Evolutionary conservation across 1,139 yeast species (phyloP).

Genomic region (Protomyces inouyei): DNA sequence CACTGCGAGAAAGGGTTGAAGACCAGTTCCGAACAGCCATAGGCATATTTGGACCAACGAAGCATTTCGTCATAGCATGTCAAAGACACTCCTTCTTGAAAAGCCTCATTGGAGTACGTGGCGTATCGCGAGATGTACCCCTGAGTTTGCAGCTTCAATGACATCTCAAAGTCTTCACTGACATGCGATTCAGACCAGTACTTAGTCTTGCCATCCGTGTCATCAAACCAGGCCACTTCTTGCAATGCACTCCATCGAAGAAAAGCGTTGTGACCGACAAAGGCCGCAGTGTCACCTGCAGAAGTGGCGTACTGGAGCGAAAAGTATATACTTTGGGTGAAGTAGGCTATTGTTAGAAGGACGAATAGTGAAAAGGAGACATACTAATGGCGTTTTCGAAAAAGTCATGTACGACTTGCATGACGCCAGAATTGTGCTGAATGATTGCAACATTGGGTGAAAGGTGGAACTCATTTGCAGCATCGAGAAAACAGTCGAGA

Average conservation of each 20-base stretch:
- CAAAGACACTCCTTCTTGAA: constrained; percentile 31
- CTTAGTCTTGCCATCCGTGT: constrained; percentile 28
- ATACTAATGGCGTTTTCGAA: constrained; percentile 30
- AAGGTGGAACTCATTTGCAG: constrained; percentile 30
- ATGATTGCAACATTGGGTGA: constrained; percentile 31
- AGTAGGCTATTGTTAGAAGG: constrained; percentile 29
- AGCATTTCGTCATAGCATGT: constrained; percentile 32
- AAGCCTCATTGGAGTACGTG: constrained; percentile 29
- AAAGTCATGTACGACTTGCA: constrained; percentile 30
- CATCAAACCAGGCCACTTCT: constrained; percentile 23
- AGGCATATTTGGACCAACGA: constrained; percentile 32
- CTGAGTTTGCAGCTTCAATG: constrained; percentile 29
- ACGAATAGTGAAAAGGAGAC: neutral
- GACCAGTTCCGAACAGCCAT: constrained; percentile 31
- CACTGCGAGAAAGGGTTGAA: constrained; percentile 30
- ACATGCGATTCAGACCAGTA: constrained; percentile 32
- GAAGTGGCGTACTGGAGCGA: constrained; percentile 31
- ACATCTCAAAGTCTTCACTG: constrained; percentile 32
- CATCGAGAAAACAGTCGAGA: constrained; percentile 31
- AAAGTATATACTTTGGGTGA: constrained; percentile 31
- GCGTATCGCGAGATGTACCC: constrained; percentile 30
- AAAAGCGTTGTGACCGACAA: constrained; percentile 32
- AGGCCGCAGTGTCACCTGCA: constrained; percentile 32
- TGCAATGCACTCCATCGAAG: constrained; percentile 31
- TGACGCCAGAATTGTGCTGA: constrained; percentile 31